These are phyloP conservation scores for Botrytis squamosa DNA, from an alignment of 2,329 filamentous ascomycete species.

Conservation along the genomic window DNA sequence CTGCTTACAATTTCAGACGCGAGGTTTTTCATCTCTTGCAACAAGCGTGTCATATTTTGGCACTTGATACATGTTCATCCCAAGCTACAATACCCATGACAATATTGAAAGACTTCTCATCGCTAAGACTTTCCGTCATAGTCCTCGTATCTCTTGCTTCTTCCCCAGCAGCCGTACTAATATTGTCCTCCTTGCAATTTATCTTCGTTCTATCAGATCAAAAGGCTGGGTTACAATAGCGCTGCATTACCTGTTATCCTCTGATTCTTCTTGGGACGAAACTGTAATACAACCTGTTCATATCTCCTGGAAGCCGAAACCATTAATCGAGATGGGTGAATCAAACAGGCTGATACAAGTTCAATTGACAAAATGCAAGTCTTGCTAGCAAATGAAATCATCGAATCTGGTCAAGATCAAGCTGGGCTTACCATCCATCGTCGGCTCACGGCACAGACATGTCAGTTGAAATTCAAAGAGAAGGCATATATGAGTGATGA, in stretches of 20 bases:
- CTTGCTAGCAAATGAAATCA: not conserved
- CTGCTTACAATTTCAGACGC: not conserved
- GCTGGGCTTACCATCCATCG: not conserved
- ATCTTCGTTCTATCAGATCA: not conserved
- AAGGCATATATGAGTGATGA: constrained; percentile 16
- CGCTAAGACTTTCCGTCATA: not conserved
- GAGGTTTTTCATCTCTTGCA: constrained; percentile 2
- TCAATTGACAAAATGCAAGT: not conserved
- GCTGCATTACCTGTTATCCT: not conserved
- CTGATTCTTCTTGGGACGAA: not conserved
- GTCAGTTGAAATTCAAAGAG: not conserved
- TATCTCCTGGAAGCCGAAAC: constrained; percentile 13
- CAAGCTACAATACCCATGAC: not conserved
- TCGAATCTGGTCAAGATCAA: not conserved
- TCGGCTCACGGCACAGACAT: constrained; percentile 10
- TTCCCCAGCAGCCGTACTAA: not conserved
- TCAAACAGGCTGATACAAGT: not conserved
- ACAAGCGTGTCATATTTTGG: constrained; percentile 8
- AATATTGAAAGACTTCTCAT: not conserved
- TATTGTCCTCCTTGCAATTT: not conserved
- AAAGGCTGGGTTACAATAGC: not conserved
- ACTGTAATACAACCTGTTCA: not conserved
- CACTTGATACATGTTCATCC: not conserved
- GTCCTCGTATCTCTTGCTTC: not conserved
- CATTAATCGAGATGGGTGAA: constrained; percentile 7